These are phyloP conservation scores for Amyloporia xantha DNA, from an alignment of 768 basidiomycete species.

Conservation along the genomic window DNA sequence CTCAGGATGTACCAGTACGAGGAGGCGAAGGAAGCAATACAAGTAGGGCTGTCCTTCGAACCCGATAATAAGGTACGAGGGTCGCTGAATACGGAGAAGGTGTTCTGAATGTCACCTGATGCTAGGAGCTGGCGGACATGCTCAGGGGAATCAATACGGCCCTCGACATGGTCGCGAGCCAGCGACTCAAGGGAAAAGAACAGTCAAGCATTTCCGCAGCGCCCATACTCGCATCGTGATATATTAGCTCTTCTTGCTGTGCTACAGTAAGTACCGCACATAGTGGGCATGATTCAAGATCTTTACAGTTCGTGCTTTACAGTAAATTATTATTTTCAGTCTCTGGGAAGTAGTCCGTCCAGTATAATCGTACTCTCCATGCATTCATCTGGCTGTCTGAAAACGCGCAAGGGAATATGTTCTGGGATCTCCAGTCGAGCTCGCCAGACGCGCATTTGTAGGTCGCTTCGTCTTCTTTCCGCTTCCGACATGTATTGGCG, in stretches of 20 bases:
- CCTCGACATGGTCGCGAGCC: not conserved
- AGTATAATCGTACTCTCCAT: conserved; percentile 40
- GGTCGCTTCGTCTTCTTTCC: conserved; percentile 48
- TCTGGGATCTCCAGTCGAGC: conserved; percentile 55
- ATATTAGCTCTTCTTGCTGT: conserved; percentile 8
- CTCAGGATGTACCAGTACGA: conserved; percentile 58
- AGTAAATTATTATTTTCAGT: not conserved
- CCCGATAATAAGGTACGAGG: conserved; percentile 49
- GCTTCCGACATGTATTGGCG: conserved; percentile 33
- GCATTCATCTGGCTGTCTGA: conserved; percentile 64
- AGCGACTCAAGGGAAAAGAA: not conserved
- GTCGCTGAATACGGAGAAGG: not conserved
- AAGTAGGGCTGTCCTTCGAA: conserved; percentile 82
- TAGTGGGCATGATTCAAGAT: conserved; percentile 3
- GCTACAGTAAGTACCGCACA: conserved; percentile 9
- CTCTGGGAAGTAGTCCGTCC: conserved; percentile 17
- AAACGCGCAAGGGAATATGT: conserved; percentile 55
- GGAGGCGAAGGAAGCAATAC: conserved; percentile 78
- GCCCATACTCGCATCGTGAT: conserved; percentile 14
- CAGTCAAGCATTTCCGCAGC: not conserved
- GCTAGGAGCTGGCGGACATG: conserved; percentile 18
- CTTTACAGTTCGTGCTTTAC: not conserved
- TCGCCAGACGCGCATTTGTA: conserved; percentile 59
- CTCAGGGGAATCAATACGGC: conserved; percentile 12
- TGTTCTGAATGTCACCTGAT: not conserved